Evolutionary conservation across 2,329 filamentous ascomycete genomes (phyloP), one percentile per base, ranked within the genome.

Genomic region (Didymella glomerata): DNA sequence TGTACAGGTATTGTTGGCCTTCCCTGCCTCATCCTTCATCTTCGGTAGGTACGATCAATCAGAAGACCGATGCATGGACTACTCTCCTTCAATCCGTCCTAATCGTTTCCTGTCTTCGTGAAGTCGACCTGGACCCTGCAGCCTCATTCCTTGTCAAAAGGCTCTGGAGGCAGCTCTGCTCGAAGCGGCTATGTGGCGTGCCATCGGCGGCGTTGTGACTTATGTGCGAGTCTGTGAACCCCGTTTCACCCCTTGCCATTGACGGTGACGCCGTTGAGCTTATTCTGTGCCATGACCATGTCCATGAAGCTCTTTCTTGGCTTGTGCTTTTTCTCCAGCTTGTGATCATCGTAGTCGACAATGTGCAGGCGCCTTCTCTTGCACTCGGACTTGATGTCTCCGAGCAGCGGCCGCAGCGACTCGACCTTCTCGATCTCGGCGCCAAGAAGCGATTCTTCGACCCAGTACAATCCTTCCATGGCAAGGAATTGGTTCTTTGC

Each of bases 401-500:
- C 61, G 4, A 75, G 64, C 22, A 77, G 59, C 13, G 73, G 72
- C 22, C 60, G 64, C 27, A 77, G 58, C 16, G 53, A 62, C 8
- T 72, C 68, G 4, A 71, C 52, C 41, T 75, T 75, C 42, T 75
- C 73, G 6, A 73, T 62, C 41, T 75, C 74, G 1, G 66, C 44
- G 36, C 62, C 55, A 27, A 77, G 45, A 18, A 69, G 56, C 10
- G 63, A 65, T 30, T 74, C 71, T 51, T 76, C 71, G 18, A 78
- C 63, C 75, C 76, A 78, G 48, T 76, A 77, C 45, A 78, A 47
- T 11, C 75, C 75, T 11, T 77, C 72, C 75, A 78, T 76, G 24
- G 64, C 62, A 4, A 77, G 59, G 42, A 78, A 78, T 42, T 77
- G 72, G 24, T 72, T 69, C 30, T 70, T 71, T 0, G 75, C 72